phyloP scores from a whole-genome alignment of 116 monocot genomes.

The Thalassia testudinum region DNA sequence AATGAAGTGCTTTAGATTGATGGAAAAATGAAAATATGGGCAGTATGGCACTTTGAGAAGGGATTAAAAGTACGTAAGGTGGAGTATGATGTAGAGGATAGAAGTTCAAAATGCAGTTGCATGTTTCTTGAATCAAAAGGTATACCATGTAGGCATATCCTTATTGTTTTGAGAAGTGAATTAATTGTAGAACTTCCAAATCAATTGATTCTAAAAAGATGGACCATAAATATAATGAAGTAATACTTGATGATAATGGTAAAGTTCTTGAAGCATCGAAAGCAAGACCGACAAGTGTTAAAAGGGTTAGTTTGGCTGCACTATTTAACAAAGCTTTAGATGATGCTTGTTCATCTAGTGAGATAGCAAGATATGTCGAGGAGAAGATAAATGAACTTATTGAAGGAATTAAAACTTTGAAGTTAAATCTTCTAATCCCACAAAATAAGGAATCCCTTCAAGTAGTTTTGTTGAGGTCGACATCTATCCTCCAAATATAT shows the following conservation, averaged over 20 bases:
- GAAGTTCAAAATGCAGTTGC: not conserved
- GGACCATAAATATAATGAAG: not conserved
- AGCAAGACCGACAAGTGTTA: not conserved
- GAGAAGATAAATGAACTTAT: not conserved
- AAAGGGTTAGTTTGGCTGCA: not conserved
- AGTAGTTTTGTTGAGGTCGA: not conserved
- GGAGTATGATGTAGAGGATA: not conserved
- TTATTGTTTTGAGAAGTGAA: not conserved
- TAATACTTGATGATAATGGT: not conserved
- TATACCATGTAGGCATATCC: not conserved
- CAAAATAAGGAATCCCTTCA: not conserved
- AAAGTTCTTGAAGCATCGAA: not conserved
- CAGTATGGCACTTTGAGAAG: not conserved
- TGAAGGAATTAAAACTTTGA: not conserved
- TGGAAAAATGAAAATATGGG: not conserved
- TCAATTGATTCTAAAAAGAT: not conserved
- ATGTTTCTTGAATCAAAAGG: conserved; percentile 1
- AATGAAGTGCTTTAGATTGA: not conserved
- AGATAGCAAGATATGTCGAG: too few species aligned
- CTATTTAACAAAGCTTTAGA: not conserved
- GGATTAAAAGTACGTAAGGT: not conserved
- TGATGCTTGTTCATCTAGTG: not conserved
- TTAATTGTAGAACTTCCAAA: not conserved
- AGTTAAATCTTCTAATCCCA: not conserved
- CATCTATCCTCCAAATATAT: not conserved